Conservation (phyloP, 1,284 basidiomycete species). For the Retiboletus flavoniger region DNA sequence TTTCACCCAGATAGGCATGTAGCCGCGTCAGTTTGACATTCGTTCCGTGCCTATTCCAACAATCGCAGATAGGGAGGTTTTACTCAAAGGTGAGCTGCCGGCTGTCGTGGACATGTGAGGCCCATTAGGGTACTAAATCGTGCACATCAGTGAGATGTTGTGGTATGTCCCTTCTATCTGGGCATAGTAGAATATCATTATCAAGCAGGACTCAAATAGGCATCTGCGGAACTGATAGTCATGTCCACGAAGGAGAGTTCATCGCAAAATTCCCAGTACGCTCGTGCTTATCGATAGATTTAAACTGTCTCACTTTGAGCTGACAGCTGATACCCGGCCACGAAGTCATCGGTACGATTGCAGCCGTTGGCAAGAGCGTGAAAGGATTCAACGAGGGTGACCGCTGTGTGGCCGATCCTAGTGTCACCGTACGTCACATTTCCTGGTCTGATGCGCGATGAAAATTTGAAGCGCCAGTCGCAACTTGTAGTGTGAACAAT, state of each 20-base stretch:
- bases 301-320: background rate
- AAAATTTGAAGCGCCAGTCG: background rate
- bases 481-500: slow-evolving; percentile 62
- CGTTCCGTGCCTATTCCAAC: slow-evolving; percentile 54
- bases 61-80: slow-evolving; percentile 52
- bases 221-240: slow-evolving; percentile 72
- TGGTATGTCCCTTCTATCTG: slow-evolving; percentile 33
- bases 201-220: slow-evolving; percentile 35
- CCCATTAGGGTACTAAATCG: background rate
- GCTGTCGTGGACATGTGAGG: background rate
- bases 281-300: background rate
- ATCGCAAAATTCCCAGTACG: slow-evolving; percentile 66
- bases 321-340: slow-evolving; percentile 76
- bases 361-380: slow-evolving; percentile 68
- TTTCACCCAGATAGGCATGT: background rate
- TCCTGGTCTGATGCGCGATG: background rate
- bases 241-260: slow-evolving; percentile 77
- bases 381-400: slow-evolving; percentile 67
- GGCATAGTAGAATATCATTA: background rate
- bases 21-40: slow-evolving; percentile 47
- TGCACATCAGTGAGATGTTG: slow-evolving; percentile 41
- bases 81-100: slow-evolving; percentile 50
- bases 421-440: slow-evolving; percentile 46
- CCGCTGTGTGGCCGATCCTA: slow-evolving; percentile 71
- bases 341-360: slow-evolving; percentile 70